These are phyloP conservation scores for Groenewaldozyma sp. DNA, from an alignment of 1,139 yeast species.

Conservation along the genomic window DNA sequence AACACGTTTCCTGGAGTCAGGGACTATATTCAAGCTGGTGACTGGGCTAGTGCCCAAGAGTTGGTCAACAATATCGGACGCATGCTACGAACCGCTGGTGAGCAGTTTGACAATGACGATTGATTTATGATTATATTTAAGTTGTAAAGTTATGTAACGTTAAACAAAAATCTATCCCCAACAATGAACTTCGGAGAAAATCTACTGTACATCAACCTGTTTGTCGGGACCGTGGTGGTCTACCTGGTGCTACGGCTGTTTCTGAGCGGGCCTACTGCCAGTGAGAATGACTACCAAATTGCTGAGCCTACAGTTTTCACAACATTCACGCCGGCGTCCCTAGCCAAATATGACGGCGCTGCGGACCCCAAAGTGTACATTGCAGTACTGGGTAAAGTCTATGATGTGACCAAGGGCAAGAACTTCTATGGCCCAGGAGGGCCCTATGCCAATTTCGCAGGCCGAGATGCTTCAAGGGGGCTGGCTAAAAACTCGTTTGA, in stretches of 20 bases:
- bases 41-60: slow-evolving; percentile 48
- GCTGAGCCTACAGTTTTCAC: slow-evolving; percentile 62
- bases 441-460: slow-evolving; percentile 92
- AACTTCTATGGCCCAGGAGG: slow-evolving; percentile 95
- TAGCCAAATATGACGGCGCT: slow-evolving; percentile 70
- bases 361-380: slow-evolving; percentile 69
- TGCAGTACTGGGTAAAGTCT: slow-evolving; percentile 78
- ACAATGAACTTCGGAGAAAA: neutral
- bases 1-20: slow-evolving; percentile 70
- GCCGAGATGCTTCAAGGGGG: slow-evolving; percentile 93
- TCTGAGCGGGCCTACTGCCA: too few relatives aligned
- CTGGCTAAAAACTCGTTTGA: slow-evolving; percentile 88
- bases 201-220: neutral
- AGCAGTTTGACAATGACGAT: slow-evolving; percentile 1
- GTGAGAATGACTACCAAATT: slow-evolving; percentile 5
- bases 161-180: neutral
- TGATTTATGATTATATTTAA: neutral
- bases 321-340: slow-evolving; percentile 67
- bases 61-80: slow-evolving; percentile 43
- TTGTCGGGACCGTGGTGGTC: neutral
- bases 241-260: neutral
- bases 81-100: slow-evolving; percentile 11
- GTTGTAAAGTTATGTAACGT: neutral
- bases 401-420: slow-evolving; percentile 74
- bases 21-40: slow-evolving; percentile 46